These are phyloP conservation scores for Balansia obtecta DNA, from an alignment of 2,329 filamentous ascomycete species.

Conservation along the genomic window DNA sequence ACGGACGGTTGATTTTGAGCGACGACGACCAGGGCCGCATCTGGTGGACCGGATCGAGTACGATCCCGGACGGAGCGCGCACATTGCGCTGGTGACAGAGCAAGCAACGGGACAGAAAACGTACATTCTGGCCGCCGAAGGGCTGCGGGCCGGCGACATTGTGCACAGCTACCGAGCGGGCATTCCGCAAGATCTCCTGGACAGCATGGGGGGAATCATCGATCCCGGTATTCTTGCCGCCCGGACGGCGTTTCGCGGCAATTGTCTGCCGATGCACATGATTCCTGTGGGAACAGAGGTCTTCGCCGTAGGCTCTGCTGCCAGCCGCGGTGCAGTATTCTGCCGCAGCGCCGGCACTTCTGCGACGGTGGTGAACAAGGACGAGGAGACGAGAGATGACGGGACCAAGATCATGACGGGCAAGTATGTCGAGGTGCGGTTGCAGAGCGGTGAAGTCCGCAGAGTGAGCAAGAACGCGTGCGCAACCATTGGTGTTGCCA, in stretches of 20 bases:
- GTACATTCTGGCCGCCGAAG: conserved; percentile 93
- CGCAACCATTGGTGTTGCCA: conserved; percentile 86
- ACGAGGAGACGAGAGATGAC: conserved; percentile 55
- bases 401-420: conserved; percentile 52
- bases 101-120: conserved; percentile 62
- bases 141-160: conserved; percentile 79
- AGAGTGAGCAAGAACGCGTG: conserved; percentile 85
- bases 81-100: conserved; percentile 77
- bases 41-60: conserved; percentile 90
- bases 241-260: conserved; percentile 86
- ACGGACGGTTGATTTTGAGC: conserved; percentile 78
- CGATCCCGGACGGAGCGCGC: conserved; percentile 83
- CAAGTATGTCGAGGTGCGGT: conserved; percentile 68
- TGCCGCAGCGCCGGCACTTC: conserved; percentile 92
- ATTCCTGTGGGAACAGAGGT: conserved; percentile 89
- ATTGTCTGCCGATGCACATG: conserved; percentile 91
- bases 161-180: conserved; percentile 87
- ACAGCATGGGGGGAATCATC: conserved; percentile 82
- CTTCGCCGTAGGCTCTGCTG: conserved; percentile 73
- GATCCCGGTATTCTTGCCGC: conserved; percentile 94
- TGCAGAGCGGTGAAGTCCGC: conserved; percentile 88
- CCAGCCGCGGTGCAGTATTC: conserved; percentile 69
- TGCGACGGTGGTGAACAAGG: conserved; percentile 79
- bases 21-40: conserved; percentile 68
- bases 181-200: conserved; percentile 75